phyloP scores from a whole-genome alignment of 495 filamentous ascomycete species.

The Penicillium coffeae region DNA sequence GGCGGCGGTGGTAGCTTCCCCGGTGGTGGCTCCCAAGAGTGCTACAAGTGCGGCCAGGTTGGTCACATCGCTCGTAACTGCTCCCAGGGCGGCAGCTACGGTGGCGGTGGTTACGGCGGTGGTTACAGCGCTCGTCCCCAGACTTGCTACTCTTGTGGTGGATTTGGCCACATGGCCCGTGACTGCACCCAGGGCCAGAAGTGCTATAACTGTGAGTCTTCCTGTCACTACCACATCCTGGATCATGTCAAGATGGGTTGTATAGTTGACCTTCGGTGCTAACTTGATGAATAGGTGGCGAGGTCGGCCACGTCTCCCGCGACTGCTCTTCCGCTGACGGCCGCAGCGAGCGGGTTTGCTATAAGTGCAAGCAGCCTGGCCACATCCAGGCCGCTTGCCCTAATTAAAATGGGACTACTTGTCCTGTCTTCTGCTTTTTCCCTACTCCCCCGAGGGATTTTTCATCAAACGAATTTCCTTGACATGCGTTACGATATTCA shows the following conservation, averaged over 20 bases:
- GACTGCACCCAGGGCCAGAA: constrained; percentile 99
- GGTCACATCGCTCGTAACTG: constrained; percentile 98
- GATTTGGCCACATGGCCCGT: constrained; percentile 92
- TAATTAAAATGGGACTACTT: constrained; percentile 36
- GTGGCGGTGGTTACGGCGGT: constrained; percentile 39
- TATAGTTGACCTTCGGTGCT: not conserved
- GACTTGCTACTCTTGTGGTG: constrained; percentile 96
- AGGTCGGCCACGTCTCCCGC: constrained; percentile 88
- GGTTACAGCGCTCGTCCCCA: constrained; percentile 55
- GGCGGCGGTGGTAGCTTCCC: constrained; percentile 38
- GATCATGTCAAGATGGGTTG: no score
- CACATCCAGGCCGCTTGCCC: constrained; percentile 94
- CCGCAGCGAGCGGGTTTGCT: constrained; percentile 89
- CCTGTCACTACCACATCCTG: not conserved
- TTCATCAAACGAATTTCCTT: constrained; percentile 10
- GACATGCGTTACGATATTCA: constrained; percentile 24
- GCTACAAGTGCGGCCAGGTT: constrained; percentile 98
- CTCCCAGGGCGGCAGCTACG: constrained; percentile 58
- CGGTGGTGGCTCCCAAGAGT: constrained; percentile 61
- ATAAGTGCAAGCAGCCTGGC: constrained; percentile 98
- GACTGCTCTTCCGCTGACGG: constrained; percentile 86
- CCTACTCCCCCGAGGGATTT: constrained; percentile 9
- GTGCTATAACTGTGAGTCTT: constrained; percentile 91
- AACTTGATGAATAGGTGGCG: constrained; percentile 53
- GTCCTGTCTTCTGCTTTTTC: constrained; percentile 10